Evolutionary conservation across 139 green algal genomes (phyloP).

Genomic region (Chlorokybus atmophyticus): DNA sequence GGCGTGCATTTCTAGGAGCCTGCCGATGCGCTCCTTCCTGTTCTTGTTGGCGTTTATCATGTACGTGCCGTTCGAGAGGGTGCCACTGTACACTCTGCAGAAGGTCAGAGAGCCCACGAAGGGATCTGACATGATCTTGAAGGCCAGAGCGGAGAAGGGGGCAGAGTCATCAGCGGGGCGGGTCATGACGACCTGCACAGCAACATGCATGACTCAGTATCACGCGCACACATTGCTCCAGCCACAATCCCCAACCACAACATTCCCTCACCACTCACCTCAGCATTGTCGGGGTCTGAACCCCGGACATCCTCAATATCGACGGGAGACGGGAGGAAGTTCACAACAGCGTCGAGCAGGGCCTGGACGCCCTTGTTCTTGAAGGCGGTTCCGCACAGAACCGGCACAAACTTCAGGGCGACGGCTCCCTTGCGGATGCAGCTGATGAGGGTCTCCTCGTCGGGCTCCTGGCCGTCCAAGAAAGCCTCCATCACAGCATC

Average conservation of each 20-base stretch:
- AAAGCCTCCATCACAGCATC: constrained; percentile 53
- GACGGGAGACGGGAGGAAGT: constrained; percentile 86
- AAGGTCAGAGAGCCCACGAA: constrained; percentile 91
- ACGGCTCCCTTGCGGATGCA: constrained; percentile 91
- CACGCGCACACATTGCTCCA: neutral
- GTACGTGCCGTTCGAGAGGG: constrained; percentile 65
- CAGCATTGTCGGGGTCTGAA: constrained; percentile 41
- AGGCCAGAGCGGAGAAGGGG: constrained; percentile 86
- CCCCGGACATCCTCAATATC: constrained; percentile 49
- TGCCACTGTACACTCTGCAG: constrained; percentile 78
- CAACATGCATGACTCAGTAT: too few relatives aligned
- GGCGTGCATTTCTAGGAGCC: constrained; percentile 96
- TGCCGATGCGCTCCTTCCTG: constrained; percentile 95
- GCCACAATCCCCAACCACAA: neutral
- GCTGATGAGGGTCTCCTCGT: constrained; percentile 56
- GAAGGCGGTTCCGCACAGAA: constrained; percentile 92
- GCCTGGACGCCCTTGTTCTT: constrained; percentile 99
- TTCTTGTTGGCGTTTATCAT: constrained; percentile 79
- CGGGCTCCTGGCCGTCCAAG: constrained; percentile 74
- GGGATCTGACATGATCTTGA: constrained; percentile 98
- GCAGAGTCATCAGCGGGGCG: constrained; percentile 62
- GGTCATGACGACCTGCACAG: too few relatives aligned
- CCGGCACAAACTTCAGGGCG: constrained; percentile 67
- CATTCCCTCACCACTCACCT: constrained; percentile 30
- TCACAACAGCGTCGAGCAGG: constrained; percentile 85